Percentiles rank a stretch among this genome's conserved stretches.
Conservation (phyloP, 129 eudicot species). For the Kitagawia praeruptora region DNA sequence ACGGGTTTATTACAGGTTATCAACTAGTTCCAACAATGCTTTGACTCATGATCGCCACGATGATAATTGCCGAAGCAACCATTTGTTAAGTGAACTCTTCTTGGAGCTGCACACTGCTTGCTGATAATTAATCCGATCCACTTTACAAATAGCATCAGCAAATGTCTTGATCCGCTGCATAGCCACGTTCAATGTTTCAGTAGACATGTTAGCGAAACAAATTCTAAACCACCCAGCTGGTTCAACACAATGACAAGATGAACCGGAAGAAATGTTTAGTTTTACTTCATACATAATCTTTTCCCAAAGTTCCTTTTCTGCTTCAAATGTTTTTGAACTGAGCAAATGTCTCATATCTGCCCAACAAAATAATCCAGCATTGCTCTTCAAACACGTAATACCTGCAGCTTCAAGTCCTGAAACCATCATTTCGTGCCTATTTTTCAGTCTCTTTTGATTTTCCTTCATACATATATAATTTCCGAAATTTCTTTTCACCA, state of each 20-base stretch:
- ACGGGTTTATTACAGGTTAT: too few relatives aligned
- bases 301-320: conserved; percentile 47
- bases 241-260: conserved; percentile 57
- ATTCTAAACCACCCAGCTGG: conserved; percentile 69
- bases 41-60: background rate
- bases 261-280: conserved; percentile 53
- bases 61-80: conserved; percentile 23
- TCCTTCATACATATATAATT: conserved; percentile 22
- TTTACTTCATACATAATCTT: conserved; percentile 28
- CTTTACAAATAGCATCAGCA: conserved; percentile 6
- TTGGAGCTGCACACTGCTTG: background rate
- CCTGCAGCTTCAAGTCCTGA: conserved; percentile 22
- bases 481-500: conserved; percentile 34
- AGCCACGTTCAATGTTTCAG: conserved; percentile 27
- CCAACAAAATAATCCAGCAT: conserved; percentile 55
- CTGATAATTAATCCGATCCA: background rate
- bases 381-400: conserved; percentile 40
- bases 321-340: conserved; percentile 35
- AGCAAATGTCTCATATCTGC: conserved; percentile 45
- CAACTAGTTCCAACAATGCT: conserved; percentile 11
- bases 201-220: conserved; percentile 47
- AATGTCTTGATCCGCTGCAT: conserved; percentile 32
- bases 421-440: conserved; percentile 31
- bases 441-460: conserved; percentile 31
- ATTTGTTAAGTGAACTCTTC: conserved; percentile 14